Evolutionary conservation across 371 early-diverging fungal species (phyloP).

Genomic region (Lichtheimia ramosa): DNA sequence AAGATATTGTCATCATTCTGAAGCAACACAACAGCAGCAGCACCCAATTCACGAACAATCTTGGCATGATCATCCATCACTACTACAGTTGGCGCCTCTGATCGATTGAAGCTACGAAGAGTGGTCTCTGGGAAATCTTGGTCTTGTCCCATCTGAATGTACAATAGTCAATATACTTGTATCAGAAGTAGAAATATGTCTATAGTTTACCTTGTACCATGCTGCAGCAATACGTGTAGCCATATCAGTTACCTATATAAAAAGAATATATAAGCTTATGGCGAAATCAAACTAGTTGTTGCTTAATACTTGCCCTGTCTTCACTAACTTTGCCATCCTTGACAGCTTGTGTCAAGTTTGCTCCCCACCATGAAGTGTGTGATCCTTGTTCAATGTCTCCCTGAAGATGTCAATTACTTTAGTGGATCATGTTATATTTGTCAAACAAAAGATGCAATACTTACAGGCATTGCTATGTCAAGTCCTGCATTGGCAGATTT

Average conservation of each 20-base stretch:
- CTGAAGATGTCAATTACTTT: background rate
- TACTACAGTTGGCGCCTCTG: constrained; percentile 24
- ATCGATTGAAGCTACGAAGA: constrained; percentile 26
- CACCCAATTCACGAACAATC: constrained; percentile 45
- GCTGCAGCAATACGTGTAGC: constrained; percentile 57
- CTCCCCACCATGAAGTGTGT: constrained; percentile 14
- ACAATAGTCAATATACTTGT: too few relatives aligned
- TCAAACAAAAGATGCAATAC: background rate
- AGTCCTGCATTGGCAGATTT: constrained; percentile 36
- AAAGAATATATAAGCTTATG: too few relatives aligned
- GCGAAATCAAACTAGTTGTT: background rate
- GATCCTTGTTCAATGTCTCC: constrained; percentile 7
- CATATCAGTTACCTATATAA: constrained; percentile 44
- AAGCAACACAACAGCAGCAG: constrained; percentile 53
- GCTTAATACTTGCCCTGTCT: constrained; percentile 15
- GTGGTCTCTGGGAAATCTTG: constrained; percentile 41
- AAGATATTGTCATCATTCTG: constrained; percentile 41
- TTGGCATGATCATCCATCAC: constrained; percentile 45
- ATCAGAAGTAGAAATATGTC: background rate
- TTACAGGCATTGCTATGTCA: constrained; percentile 56
- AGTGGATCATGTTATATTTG: background rate
- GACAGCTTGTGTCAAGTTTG: constrained; percentile 33
- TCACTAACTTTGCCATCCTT: constrained; percentile 25
- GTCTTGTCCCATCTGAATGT: constrained; percentile 13
- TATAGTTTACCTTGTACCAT: constrained; percentile 38